These are phyloP conservation scores for Cutaneotrichosporon daszewskae DNA, from an alignment of 1,284 basidiomycete genomes.

Conservation along the genomic window DNA sequence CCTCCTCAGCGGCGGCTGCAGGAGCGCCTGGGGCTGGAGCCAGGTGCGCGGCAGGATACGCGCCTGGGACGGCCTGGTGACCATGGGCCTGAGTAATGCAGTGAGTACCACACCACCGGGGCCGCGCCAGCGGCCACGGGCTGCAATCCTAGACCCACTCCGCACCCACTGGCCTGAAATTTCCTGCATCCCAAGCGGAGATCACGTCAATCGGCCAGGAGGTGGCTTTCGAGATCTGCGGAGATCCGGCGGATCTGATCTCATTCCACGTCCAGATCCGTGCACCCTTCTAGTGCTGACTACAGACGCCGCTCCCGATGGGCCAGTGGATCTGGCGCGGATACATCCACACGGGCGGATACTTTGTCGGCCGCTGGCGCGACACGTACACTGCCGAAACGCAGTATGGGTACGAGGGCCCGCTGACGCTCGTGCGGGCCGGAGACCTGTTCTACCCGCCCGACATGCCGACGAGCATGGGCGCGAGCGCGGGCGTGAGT, in stretches of 20 bases:
- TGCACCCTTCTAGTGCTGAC: too few species aligned
- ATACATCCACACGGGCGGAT: constrained; percentile 42
- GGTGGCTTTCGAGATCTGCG: too few species aligned
- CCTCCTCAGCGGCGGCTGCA: constrained; percentile 35
- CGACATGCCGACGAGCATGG: constrained; percentile 30
- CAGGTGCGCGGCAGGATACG: constrained; percentile 41
- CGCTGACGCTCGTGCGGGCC: constrained; percentile 36
- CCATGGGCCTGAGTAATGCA: constrained; percentile 18
- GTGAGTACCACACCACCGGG: constrained; percentile 1
- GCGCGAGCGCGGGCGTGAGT: constrained; percentile 1
- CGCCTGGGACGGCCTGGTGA: constrained; percentile 45
- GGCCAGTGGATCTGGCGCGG: constrained; percentile 46
- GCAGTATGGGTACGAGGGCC: constrained; percentile 38
- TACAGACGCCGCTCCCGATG: constrained; percentile 22
- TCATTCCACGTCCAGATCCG: too few species aligned
- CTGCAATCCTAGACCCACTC: too few species aligned
- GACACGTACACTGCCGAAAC: constrained; percentile 42
- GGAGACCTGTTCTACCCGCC: constrained; percentile 35
- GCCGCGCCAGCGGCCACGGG: too few species aligned
- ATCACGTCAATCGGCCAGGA: too few species aligned
- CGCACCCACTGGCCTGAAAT: too few species aligned
- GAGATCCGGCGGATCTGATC: too few species aligned
- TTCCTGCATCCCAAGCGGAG: too few species aligned
- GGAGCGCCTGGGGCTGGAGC: constrained; percentile 35
- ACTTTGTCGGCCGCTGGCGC: constrained; percentile 43